Evolutionary conservation across 139 green algal species (phyloP), one percentile per base, ranked within the genome.

Genomic region (Auxenochlorella protothecoides): DNA sequence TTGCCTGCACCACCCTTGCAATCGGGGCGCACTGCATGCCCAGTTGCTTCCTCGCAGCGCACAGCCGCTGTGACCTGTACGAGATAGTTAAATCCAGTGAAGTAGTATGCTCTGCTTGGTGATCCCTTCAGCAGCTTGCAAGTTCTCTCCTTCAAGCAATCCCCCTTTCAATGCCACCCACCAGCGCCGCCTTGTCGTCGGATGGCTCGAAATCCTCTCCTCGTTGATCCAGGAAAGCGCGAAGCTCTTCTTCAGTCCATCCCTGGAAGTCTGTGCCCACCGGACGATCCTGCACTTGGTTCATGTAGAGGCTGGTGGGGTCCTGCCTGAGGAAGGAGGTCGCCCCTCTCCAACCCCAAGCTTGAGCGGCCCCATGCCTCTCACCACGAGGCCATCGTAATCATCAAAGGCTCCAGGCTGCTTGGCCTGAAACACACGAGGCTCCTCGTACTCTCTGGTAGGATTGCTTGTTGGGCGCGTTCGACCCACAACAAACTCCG

Each of bases 131-230:
- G 27, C 27, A 44, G 27, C 27, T 44, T 44, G 27, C 27, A 44
- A 44, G 27, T 1, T 44, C 1, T 44, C 27, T 44, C 27, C 27
- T 2, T 44, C 27, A 44, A 44, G 27, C 27, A 44, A 63, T 63
- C 11, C 59, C 11, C 10, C 59, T 63, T 15, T 12, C 11, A 63
- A 63, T 63, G 59, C 59, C 59, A 55, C 73, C 15, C 53, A 90
- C 87, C 85, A 90, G 78, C 55, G 78, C 71, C 5, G 73, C 68
- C 10, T 81, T 77, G 63, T 61, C 81, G 0, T 51, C 16, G 71
- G 83, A 91, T 70, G 91, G 81, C 53, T 92, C 88, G 74, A 76
- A 90, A 70, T 94, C 89, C 53, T 91, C 89, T 2, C 89, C 89
- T 4, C 89, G 80, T 68, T 84, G 74, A 16, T 93, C 88, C 56